Evolutionary conservation across 768 basidiomycete species (phyloP).

Genomic region (Podaxis mareebaensis): DNA sequence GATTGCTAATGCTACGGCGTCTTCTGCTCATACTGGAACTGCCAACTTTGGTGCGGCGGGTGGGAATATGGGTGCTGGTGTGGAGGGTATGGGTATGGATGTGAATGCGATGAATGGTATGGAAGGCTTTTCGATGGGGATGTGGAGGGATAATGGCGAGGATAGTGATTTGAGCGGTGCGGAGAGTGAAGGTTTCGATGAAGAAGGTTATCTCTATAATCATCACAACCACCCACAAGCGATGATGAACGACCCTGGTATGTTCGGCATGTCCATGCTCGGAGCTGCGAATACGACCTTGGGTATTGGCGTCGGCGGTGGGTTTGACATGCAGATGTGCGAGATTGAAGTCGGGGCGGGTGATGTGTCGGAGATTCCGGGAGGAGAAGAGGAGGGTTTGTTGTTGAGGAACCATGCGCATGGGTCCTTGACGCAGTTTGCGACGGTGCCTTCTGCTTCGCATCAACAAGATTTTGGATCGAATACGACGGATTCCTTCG

Average conservation of each 20-base stretch:
- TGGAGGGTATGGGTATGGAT: slow-evolving; percentile 13
- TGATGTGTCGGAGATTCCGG: slow-evolving; percentile 52
- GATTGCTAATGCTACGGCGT: slow-evolving; percentile 24
- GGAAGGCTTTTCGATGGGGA: slow-evolving; percentile 21
- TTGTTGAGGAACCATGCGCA: slow-evolving; percentile 27
- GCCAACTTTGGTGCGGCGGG: slow-evolving; percentile 21
- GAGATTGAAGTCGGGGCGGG: slow-evolving; percentile 60
- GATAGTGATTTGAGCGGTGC: slow-evolving; percentile 24
- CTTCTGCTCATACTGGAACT: slow-evolving; percentile 25
- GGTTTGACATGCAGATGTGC: slow-evolving; percentile 54
- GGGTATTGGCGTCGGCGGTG: slow-evolving; percentile 22
- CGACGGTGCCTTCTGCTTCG: slow-evolving; percentile 1
- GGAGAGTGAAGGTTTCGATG: slow-evolving; percentile 24
- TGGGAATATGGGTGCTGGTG: slow-evolving; percentile 16
- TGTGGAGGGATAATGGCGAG: slow-evolving; percentile 14
- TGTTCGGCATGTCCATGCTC: slow-evolving; percentile 24
- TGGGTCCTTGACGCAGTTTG: slow-evolving; percentile 11
- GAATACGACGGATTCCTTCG: slow-evolving; percentile 21
- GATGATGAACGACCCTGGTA: slow-evolving; percentile 24
- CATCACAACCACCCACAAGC: slow-evolving; percentile 17
- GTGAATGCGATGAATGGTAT: slow-evolving; percentile 18
- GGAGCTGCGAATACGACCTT: slow-evolving; percentile 16
- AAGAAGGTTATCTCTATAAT: slow-evolving; percentile 24
- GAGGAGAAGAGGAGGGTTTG: slow-evolving; percentile 59
- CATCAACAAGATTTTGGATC: slow-evolving; percentile 21